Evolutionary conservation across 169 alveolate genomes (phyloP), one percentile per base, ranked within the genome.

Genomic region (Amoebophrya sp.): DNA sequence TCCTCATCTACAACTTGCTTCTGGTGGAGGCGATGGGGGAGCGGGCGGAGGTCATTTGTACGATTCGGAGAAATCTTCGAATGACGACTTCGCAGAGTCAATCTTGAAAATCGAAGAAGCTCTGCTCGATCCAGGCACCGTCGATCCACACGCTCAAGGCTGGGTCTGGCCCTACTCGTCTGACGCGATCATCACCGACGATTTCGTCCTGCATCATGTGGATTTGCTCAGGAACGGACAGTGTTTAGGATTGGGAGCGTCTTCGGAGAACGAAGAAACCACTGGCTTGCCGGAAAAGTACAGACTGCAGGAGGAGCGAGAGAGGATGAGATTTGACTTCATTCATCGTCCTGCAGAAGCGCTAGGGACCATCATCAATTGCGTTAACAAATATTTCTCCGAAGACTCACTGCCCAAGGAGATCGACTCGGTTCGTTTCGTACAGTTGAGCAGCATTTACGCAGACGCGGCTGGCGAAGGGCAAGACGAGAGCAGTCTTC

Each of bases 281-380:
- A 26, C 83, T 36, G 83, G 36, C 26, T 26, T 65, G 83, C 83
- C 83, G 36, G 83, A 65, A 26, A 65, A 65, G 83, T 65, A 26
- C 83, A 29, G 83, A 6, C 83, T 65, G 33, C 83, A 65, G 83
- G 83, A 65, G n/a, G 83, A 65, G 33, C 83, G 83, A 10, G 83
- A 65, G 26, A 6, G 83, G 36, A 0, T 36, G 33, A 6, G 1
- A 36, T 36, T 65, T 29, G 83, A 65, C 26, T 26, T 65, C 38
- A 26, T 65, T 10, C 1, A 1, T 18, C 38, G 33, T 0, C 38
- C 2, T 10, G 26, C 12, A 18, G n/a, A 1, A 29, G 33, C 36
- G 36, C 26, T 1, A 36, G 36, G 33, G 33, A 1, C 2, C 83
- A 18, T 65, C 26, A 26, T 65, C 36, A 65, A 65, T 36, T 65